A percentile compares a stretch with the other conserved stretches of the same genome.
phyloP scores from a whole-genome alignment of 257 asterid species.

The Capsicum pubescens region DNA sequence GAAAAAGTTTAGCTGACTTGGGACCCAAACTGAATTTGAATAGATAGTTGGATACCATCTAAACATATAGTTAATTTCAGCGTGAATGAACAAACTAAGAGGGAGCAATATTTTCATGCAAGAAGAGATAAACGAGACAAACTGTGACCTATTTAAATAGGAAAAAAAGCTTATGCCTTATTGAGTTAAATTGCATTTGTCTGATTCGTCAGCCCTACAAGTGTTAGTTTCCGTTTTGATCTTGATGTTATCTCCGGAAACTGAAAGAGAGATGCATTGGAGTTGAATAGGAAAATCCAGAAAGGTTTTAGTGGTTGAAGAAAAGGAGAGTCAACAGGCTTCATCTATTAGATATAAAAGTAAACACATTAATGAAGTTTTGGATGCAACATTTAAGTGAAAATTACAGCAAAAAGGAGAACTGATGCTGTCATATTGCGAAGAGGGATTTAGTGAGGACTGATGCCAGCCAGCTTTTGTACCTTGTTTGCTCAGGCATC shows the following conservation, averaged over 20 bases:
- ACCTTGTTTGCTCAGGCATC: neutral
- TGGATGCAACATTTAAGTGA: neutral
- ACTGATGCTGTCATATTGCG: neutral
- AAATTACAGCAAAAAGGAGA: constrained; percentile 8
- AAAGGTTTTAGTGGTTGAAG: neutral
- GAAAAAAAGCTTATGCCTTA: neutral
- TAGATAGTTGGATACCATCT: neutral
- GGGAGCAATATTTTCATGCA: constrained; percentile 4
- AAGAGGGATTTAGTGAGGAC: neutral
- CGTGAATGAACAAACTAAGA: neutral
- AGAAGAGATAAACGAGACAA: neutral
- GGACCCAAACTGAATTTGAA: neutral
- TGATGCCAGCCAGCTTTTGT: neutral
- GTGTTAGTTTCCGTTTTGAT: neutral
- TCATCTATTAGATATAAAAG: neutral
- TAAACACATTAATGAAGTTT: neutral
- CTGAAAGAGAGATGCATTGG: neutral
- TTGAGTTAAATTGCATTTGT: neutral
- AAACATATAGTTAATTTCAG: neutral
- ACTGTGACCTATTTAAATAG: neutral
- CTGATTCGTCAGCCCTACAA: neutral
- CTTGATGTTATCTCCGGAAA: neutral
- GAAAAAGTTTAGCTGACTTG: neutral
- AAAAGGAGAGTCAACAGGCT: neutral
- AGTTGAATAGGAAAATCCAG: neutral